These are phyloP conservation scores for Mallotus repandus DNA, from an alignment of 441 rosid species.

Conservation along the genomic window DNA sequence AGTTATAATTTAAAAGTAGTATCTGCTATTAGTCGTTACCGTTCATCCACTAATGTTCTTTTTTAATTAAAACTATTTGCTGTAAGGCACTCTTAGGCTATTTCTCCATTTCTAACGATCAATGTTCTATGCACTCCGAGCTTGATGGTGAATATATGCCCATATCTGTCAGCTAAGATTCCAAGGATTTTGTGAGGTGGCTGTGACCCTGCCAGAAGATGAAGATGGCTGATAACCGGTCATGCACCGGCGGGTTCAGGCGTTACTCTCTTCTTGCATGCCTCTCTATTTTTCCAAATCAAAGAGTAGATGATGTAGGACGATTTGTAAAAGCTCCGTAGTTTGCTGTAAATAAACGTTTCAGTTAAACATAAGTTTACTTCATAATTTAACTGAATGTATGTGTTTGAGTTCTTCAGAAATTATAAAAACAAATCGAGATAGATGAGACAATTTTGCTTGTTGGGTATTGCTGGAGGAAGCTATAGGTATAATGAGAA, in stretches of 20 bases:
- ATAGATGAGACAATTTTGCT: too few relatives aligned
- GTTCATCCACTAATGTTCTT: too few relatives aligned
- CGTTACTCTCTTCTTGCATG: not conserved
- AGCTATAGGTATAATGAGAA: too few relatives aligned
- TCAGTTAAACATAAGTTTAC: too few relatives aligned
- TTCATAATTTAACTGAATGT: too few relatives aligned
- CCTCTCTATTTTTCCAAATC: not conserved
- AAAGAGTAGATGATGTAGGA: conserved; percentile 9
- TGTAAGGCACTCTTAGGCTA: conserved; percentile 14
- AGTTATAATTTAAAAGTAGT: too few relatives aligned
- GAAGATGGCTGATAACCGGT: conserved; percentile 46
- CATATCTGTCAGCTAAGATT: conserved; percentile 35
- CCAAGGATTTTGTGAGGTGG: conserved; percentile 27
- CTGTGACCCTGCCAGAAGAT: conserved; percentile 17
- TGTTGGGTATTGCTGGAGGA: too few relatives aligned
- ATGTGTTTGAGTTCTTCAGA: too few relatives aligned
- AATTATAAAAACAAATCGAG: too few relatives aligned
- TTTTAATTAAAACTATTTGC: too few relatives aligned
- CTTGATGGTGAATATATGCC: conserved; percentile 34
- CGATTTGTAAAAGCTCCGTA: conserved; percentile 6
- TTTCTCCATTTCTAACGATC: conserved; percentile 29
- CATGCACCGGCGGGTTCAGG: conserved; percentile 31
- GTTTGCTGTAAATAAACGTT: not conserved
- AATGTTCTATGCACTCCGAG: conserved; percentile 27
- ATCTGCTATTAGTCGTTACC: too few relatives aligned